Evolutionary conservation across 768 basidiomycete species (phyloP), one percentile per base, ranked within the genome.

Genomic region (Psilocybe azurescens): DNA sequence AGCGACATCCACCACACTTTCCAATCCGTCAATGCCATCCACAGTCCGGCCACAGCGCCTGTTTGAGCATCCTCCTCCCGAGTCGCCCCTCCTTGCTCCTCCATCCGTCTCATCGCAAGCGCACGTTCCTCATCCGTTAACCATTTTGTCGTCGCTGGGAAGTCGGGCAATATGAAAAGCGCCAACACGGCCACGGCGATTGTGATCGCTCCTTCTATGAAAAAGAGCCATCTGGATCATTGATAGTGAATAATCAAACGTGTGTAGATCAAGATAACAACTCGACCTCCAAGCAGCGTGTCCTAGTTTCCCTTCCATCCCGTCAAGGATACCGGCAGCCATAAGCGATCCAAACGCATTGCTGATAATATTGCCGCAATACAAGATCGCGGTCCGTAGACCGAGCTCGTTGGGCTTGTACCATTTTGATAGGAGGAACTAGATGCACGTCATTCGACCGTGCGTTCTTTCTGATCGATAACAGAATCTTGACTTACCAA

Each of bases 261-360:
- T 47, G 41, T 39, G 51, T 54, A 30, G 29, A 49, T 61, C 14
- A 50, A 29, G 32, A 48, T 29, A 59, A 44, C 30, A 39, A 10
- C 1, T 80, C 73, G 69, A 89, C 83, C 89, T 81, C 94, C 94
- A 95, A 1, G 89, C 90, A 2, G 89, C 79, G 63, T 86, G 81
- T 2, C 92, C 93, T 18, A 87, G 80, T 58, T 83, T 82, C 2
- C 91, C 91, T 33, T 92, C 81, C 90, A 95, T 90, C 10, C 80
- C 80, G 61, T 82, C 80, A 16, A 95, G 81, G 58, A 95, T 90
- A 1, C 86, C 90, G 36, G 91, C 90, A 4, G 93, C 92, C 63
- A 95, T 84, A 18, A 95, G 78, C 2, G 90, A 81, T 1, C 93
- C 93, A 67, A 95, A 94, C 0, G 91, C 93, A 74, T 94, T 95